Evolutionary conservation across 2,329 filamentous ascomycete genomes (phyloP).

Genomic region (Fusarium humuli): DNA sequence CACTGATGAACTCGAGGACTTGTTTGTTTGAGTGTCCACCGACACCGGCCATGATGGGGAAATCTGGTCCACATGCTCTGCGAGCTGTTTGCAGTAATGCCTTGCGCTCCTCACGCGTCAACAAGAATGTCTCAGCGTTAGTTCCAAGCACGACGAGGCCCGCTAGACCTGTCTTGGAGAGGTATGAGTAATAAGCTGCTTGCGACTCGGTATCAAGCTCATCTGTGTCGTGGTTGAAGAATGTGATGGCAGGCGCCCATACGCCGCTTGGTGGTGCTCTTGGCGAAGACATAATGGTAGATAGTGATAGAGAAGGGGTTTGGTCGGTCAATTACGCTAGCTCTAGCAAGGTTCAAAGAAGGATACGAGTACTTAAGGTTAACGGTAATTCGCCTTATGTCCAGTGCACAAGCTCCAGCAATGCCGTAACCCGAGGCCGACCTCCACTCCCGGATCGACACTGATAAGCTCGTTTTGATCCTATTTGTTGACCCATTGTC

Average conservation of each 20-base stretch:
- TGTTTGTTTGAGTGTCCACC: slow-evolving; percentile 73
- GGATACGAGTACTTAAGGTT: slow-evolving; percentile 36
- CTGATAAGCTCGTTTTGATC: background rate
- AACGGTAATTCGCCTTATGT: background rate
- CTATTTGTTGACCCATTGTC: background rate
- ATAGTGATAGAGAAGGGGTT: background rate
- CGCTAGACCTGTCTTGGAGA: slow-evolving; percentile 61
- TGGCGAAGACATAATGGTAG: slow-evolving; percentile 26
- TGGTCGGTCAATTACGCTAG: background rate
- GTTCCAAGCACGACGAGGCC: slow-evolving; percentile 67
- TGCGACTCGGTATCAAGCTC: slow-evolving; percentile 61
- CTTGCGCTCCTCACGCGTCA: slow-evolving; percentile 68
- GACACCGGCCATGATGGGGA: slow-evolving; percentile 82
- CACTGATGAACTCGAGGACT: slow-evolving; percentile 69
- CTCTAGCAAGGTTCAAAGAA: background rate
- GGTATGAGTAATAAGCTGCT: slow-evolving; percentile 62
- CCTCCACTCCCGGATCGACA: background rate
- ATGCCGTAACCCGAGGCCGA: background rate
- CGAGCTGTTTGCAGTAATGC: slow-evolving; percentile 71
- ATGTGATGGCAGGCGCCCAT: slow-evolving; percentile 66
- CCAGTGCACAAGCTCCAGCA: background rate
- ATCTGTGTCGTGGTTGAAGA: slow-evolving; percentile 63
- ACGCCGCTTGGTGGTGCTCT: slow-evolving; percentile 53
- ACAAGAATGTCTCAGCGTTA: slow-evolving; percentile 66
- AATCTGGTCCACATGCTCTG: slow-evolving; percentile 83